These are phyloP conservation scores for Lentinula boryana DNA, from an alignment of 768 basidiomycete species.

Conservation along the genomic window DNA sequence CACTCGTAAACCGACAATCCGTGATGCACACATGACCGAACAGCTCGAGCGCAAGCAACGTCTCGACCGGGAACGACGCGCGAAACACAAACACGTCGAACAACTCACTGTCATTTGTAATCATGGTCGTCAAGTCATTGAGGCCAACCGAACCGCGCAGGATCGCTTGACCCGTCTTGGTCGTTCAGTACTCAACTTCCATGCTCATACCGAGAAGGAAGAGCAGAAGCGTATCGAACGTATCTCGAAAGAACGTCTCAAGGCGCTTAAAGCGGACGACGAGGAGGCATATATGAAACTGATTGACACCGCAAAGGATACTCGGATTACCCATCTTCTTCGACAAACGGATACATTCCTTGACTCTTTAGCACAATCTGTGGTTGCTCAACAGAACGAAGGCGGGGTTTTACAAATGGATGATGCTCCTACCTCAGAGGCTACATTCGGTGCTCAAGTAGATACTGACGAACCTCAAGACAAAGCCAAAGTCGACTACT, in stretches of 20 bases:
- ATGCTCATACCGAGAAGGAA: conserved; percentile 90
- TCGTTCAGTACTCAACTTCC: conserved; percentile 76
- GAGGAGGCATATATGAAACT: conserved; percentile 99
- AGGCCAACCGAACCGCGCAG: conserved; percentile 58
- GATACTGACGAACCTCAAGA: conserved; percentile 50
- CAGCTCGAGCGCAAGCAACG: conserved; percentile 88
- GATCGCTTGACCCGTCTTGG: conserved; percentile 71
- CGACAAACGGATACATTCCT: conserved; percentile 93
- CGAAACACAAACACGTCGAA: conserved; percentile 95
- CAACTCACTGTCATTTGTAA: conserved; percentile 82
- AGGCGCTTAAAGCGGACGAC: conserved; percentile 95
- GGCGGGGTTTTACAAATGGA: conserved; percentile 45
- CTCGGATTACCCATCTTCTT: conserved; percentile 93
- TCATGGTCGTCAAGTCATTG: conserved; percentile 74
- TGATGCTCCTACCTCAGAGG: conserved; percentile 75
- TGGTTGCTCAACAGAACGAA: conserved; percentile 87
- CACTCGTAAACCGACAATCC: conserved; percentile 75
- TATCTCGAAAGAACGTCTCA: conserved; percentile 95
- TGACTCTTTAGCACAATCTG: conserved; percentile 91
- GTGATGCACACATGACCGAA: conserved; percentile 88
- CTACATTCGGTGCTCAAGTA: conserved; percentile 84
- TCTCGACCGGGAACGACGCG: conserved; percentile 84
- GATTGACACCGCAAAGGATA: conserved; percentile 98
- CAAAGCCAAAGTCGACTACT: conserved; percentile 86
- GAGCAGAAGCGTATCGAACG: conserved; percentile 96